Base-by-base conservation (phyloP, 2,329 filamentous ascomycete genomes). In the Colletotrichum gloeosporioides region DNA sequence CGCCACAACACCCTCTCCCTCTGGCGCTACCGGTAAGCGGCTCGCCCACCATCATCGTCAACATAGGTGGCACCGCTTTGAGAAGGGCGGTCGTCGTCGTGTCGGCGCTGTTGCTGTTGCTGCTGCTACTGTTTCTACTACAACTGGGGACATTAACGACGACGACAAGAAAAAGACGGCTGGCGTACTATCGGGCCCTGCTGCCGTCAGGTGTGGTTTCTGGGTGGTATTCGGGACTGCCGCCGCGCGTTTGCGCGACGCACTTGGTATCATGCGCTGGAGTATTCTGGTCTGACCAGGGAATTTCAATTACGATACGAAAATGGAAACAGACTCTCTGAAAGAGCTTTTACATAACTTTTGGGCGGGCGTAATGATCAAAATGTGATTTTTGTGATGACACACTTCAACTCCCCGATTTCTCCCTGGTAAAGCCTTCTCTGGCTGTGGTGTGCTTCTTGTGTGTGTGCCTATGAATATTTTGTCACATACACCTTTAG, bases 1-100 rank as follows among this genome's bases (percentile, higher is more conserved):
- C 93, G 95, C 88, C 96, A 98, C 93, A 99, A 99, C 95, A 99
- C 96, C 89, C 94, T 98, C 88, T 98, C 95, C 85, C 95, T 98
- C 88, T 98, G 96, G 96, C 93, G 96, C 89, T 98, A 98, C 95
- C 93, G 96, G 90, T 98, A 95, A 90, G 82, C 78, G 61, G 79
- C 44, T 49, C 44, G 44, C 44, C n/a, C 44, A 49, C 69, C 70
- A 77, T 69, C 36, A 15, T 65, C 70, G 13, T 18, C 36, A 69
- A 59, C 55, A 22, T 29, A 59, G 44, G 16, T 8, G 59, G 59
- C 32, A n/a, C 32, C 67, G 66, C 71, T 71, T 57, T 62, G 70
- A 62, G 13, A 49, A 59, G 49, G 63, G 29, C 10, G 59, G 59
- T 32, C 29, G 44, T 22, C 18, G 16, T n/a, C 2, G 44, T 49